A percentile compares a stretch with the other conserved stretches of the same genome.
These are phyloP conservation scores for Neurospora sp. DNA, from an alignment of 495 filamentous ascomycete genomes.

Conservation along the genomic window DNA sequence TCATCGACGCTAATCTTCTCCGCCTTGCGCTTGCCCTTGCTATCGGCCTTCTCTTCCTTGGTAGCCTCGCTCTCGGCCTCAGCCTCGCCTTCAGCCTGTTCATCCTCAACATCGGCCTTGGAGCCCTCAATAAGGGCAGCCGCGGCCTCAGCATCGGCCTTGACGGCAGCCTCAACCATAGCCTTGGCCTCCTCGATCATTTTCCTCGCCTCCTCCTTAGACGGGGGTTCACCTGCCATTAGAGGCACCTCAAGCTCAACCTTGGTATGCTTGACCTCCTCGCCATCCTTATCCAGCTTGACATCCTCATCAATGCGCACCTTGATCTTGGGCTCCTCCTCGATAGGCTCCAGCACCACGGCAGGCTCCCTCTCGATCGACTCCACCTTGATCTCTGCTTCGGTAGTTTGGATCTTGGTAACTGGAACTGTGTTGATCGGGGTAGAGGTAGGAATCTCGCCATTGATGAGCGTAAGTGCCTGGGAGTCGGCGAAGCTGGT, in stretches of 20 bases:
- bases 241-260: conserved; percentile 61
- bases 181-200: conserved; percentile 80
- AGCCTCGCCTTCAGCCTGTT: conserved; percentile 42
- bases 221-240: conserved; percentile 51
- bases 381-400: conserved; percentile 29
- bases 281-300: conserved; percentile 51
- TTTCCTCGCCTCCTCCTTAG: conserved; percentile 61
- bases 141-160: conserved; percentile 30
- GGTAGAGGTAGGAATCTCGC: conserved; percentile 21
- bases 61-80: conserved; percentile 4
- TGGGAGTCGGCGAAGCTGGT: conserved; percentile 19
- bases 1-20: conserved; percentile 52
- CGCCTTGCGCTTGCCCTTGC: conserved; percentile 69
- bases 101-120: conserved; percentile 80
- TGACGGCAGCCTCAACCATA: conserved; percentile 77
- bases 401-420: conserved; percentile 22
- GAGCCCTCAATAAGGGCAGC: conserved; percentile 62
- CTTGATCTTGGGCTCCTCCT: conserved; percentile 51
- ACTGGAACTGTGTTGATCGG: conserved; percentile 12
- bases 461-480: conserved; percentile 25
- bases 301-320: conserved; percentile 61
- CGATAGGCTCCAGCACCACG: conserved; percentile 34
- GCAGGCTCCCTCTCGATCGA: conserved; percentile 31
- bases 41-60: conserved; percentile 35
- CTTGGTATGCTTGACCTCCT: conserved; percentile 62